Evolutionary conservation across 495 filamentous ascomycete genomes (phyloP).

Genomic region (Xylaria cubensis): DNA sequence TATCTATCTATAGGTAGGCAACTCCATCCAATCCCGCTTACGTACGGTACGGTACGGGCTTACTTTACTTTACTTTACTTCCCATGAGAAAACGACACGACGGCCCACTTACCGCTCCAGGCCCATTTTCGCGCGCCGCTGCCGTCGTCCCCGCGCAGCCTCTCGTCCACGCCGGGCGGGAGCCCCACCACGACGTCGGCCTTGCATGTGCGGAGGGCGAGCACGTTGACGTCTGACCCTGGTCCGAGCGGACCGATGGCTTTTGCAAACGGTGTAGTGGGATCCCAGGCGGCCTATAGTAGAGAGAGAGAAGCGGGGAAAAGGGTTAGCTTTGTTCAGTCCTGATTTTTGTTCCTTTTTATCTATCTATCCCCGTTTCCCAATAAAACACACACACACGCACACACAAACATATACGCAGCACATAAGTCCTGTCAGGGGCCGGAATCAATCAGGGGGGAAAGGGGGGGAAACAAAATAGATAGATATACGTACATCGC

Average conservation of each 20-base stretch:
- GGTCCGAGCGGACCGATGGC: conserved; percentile 89
- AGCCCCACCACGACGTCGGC: conserved; percentile 94
- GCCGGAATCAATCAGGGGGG: background rate
- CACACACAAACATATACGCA: background rate
- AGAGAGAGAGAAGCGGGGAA: background rate
- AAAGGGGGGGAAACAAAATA: background rate
- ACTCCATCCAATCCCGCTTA: background rate
- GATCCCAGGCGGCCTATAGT: conserved; percentile 76
- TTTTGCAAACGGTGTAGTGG: conserved; percentile 82
- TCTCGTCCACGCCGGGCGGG: conserved; percentile 79
- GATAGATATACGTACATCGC: conserved; percentile 67
- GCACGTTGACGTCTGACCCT: conserved; percentile 76
- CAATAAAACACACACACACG: background rate
- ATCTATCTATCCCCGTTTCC: background rate
- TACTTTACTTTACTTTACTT: conserved; percentile 26
- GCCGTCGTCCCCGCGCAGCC: conserved; percentile 73
- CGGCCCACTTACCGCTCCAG: conserved; percentile 97
- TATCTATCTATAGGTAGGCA: background rate
- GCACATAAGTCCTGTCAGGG: no score
- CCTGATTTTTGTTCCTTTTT: no score
- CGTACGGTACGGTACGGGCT: no score
- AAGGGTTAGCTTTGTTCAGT: background rate
- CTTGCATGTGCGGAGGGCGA: conserved; percentile 93
- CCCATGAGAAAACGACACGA: conserved; percentile 78
- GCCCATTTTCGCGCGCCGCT: conserved; percentile 86